Conservation (phyloP, 192 early-diverging fungal species). For the Entrophospora sp. region DNA sequence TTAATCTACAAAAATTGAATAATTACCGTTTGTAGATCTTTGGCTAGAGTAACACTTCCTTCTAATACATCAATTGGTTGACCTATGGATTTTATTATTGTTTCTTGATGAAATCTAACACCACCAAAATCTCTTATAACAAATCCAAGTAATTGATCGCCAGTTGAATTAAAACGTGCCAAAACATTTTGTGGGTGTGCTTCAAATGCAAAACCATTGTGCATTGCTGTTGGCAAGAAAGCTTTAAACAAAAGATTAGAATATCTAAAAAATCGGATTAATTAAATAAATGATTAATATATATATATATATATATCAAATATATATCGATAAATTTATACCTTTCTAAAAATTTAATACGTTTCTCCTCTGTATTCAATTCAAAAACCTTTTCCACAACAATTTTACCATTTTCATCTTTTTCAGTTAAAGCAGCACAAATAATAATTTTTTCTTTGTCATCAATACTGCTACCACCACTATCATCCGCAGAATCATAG, state of each 20-base stretch:
- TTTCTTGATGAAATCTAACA: constrained; percentile 48
- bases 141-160: constrained; percentile 47
- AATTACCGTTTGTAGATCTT: constrained; percentile 21
- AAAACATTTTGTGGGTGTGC: constrained; percentile 56
- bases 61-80: constrained; percentile 42
- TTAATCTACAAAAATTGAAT: too few species aligned
- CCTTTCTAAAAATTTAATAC: constrained; percentile 35
- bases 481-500: constrained; percentile 29
- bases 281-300: background rate
- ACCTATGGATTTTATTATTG: constrained; percentile 37
- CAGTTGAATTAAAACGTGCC: constrained; percentile 39
- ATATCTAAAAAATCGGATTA: constrained; percentile 22
- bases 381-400: constrained; percentile 37
- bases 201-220: constrained; percentile 61
- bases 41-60: constrained; percentile 45
- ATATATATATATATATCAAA: background rate
- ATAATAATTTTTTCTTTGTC: too few species aligned
- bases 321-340: background rate
- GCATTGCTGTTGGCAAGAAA: constrained; percentile 47
- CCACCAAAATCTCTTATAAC: constrained; percentile 64
- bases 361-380: constrained; percentile 35
- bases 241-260: constrained; percentile 41
- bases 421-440: constrained; percentile 48
- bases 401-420: constrained; percentile 29
- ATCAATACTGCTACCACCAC: too few species aligned